These are phyloP conservation scores for Strobilomyces dryophilus DNA, from an alignment of 768 basidiomycete species.

Conservation along the genomic window DNA sequence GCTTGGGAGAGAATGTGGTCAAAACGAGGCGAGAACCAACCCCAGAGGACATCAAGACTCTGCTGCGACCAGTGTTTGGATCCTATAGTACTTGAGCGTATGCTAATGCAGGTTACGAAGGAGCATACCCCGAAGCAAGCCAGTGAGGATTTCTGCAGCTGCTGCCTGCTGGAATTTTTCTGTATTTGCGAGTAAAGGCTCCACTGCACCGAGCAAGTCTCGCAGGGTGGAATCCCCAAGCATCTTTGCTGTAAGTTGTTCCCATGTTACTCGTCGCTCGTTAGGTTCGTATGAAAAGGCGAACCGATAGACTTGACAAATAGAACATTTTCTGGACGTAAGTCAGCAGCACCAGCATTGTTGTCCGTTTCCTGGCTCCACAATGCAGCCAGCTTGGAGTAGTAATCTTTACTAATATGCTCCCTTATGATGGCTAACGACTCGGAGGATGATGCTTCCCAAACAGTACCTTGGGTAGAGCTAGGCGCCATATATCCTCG, in stretches of 20 bases:
- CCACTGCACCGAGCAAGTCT: constrained; percentile 49
- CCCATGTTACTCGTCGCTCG: constrained; percentile 33
- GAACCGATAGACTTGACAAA: constrained; percentile 49
- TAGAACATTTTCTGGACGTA: constrained; percentile 49
- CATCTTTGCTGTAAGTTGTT: constrained; percentile 52
- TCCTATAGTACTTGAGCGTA: constrained; percentile 38
- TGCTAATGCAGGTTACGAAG: background rate
- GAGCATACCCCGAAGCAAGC: constrained; percentile 64
- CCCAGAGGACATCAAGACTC: constrained; percentile 56
- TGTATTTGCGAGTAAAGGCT: constrained; percentile 55
- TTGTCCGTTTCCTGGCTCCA: constrained; percentile 82
- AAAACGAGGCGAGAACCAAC: constrained; percentile 62
- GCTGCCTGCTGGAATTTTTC: constrained; percentile 88
- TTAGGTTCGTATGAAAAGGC: constrained; percentile 32
- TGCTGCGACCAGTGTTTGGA: constrained; percentile 79
- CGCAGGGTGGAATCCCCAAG: constrained; percentile 53
- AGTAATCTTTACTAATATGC: constrained; percentile 50
- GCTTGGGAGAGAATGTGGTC: constrained; percentile 66
- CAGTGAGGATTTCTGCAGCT: constrained; percentile 68
- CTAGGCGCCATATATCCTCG: constrained; percentile 52
- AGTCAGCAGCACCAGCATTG: constrained; percentile 45
- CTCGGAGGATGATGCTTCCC: constrained; percentile 52
- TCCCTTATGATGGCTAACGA: constrained; percentile 50
- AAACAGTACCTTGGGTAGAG: constrained; percentile 33
- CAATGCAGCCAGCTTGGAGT: constrained; percentile 52